phyloP scores from a whole-genome alignment of 345 rosid species.

The Angophora floribunda region DNA sequence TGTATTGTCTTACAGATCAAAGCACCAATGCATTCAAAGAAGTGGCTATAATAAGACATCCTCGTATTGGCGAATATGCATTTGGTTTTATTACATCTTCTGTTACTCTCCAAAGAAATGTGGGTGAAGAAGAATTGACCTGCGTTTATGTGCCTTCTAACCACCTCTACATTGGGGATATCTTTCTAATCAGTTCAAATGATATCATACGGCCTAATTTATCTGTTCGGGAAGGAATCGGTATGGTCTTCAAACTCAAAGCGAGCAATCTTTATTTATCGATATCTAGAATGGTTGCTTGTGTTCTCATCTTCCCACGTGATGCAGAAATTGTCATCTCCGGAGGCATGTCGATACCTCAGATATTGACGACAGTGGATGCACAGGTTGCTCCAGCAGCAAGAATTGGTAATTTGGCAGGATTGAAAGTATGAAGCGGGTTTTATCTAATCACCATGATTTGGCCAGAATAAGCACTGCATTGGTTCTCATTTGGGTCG shows the following conservation, averaged over 20 bases:
- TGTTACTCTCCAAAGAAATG: slow-evolving; percentile 26
- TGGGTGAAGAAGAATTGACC: slow-evolving; percentile 38
- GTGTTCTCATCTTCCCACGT: not conserved
- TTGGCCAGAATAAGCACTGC: not conserved
- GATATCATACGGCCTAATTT: slow-evolving; percentile 48
- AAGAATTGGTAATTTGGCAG: not conserved
- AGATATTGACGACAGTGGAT: slow-evolving; percentile 18
- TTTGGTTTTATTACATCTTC: slow-evolving; percentile 44
- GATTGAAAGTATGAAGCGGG: not conserved
- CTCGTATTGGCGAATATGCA: slow-evolving; percentile 48
- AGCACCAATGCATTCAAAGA: slow-evolving; percentile 47
- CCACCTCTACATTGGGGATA: slow-evolving; percentile 43
- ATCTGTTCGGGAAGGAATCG: slow-evolving; percentile 54
- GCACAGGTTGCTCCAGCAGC: slow-evolving; percentile 3
- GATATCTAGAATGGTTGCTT: not conserved
- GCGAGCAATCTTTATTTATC: not conserved
- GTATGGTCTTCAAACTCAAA: slow-evolving; percentile 10
- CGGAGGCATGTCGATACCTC: slow-evolving; percentile 47
- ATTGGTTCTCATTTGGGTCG: not conserved
- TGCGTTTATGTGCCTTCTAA: slow-evolving; percentile 44
- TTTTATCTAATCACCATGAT: not conserved
- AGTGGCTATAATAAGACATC: slow-evolving; percentile 48
- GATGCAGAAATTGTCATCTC: slow-evolving; percentile 43
- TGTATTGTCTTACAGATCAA: slow-evolving; percentile 19
- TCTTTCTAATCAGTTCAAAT: slow-evolving; percentile 27